Evolutionary conservation across 495 filamentous ascomycete species (phyloP).

Genomic region (Neurospora sublineolata): DNA sequence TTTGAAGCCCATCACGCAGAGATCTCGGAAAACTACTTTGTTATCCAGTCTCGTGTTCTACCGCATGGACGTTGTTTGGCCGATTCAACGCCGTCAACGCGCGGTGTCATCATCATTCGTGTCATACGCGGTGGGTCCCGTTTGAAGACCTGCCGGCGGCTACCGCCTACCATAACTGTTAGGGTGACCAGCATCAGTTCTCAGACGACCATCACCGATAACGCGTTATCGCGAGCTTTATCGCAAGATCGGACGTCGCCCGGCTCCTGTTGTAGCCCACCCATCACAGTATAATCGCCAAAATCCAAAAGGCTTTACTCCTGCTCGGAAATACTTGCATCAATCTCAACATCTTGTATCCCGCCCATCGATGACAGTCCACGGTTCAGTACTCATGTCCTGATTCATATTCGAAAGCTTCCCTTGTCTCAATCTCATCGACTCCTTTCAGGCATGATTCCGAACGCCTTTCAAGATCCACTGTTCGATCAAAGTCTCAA

Average conservation of each 20-base stretch:
- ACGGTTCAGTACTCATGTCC: not conserved
- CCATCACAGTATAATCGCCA: not conserved
- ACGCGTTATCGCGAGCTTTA: not conserved
- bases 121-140: not conserved
- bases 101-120: not conserved
- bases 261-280: not conserved
- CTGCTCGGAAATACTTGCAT: not conserved
- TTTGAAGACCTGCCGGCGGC: not conserved
- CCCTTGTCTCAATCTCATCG: not conserved
- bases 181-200: not conserved
- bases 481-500: conserved; percentile 3
- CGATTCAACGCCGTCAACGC: not conserved
- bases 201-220: not conserved
- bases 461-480: conserved; percentile 61
- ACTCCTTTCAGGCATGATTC: conserved; percentile 39
- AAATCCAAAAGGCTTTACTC: not conserved
- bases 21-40: not conserved
- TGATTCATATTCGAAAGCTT: not conserved
- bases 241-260: not conserved
- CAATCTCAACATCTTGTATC: not conserved
- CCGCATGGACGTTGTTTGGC: not conserved
- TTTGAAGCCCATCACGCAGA: not conserved
- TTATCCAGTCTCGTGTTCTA: not conserved
- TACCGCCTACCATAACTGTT: not conserved
- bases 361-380: not conserved